Evolutionary conservation across 306 rosid genomes (phyloP), one percentile per base, ranked within the genome.

Genomic region (Quercus gilva): DNA sequence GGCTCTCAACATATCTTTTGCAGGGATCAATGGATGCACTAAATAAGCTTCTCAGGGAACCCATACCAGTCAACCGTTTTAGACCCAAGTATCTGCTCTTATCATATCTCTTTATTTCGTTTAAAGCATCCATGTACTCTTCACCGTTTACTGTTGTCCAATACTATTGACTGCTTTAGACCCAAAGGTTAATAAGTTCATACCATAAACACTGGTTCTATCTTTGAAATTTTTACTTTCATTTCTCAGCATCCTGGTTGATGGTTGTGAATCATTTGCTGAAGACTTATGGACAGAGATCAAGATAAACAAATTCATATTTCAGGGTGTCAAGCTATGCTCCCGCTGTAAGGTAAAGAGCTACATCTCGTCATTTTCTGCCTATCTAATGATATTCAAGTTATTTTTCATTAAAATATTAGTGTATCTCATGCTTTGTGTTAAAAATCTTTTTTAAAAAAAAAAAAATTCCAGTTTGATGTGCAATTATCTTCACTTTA

Each of bases 241-340:
- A 60, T 81, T 75, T 63, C 49, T 69, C 84, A 94, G 99, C 84
- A 86, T 94, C 82, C 84, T 94, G 53, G 91, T 94, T 70, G 84
- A 85, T 76, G 97, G 97, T 5, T 83, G 91, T 74, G 91, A 86
- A 77, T 91, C 99, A 69, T 90, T 76, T 88, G 82, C 97, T 25
- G 99, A 94, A 84, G 99, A 94, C 86, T 29, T 93, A 12, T 94
- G 97, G 97, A 86, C 85, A 19, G 92, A 92, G 72, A 87, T 94
- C 81, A 79, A 61, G 81, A 94, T 94, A 79, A 56, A 80, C 82
- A 83, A 81, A 56, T 83, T 85, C 81, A 80, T 75, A 59, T 94
- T 94, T 90, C 86, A 76, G 67, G 97, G 97, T 20, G 97, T 90
- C 83, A 94, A 90, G 83, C 80, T 94, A 37, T 91, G 97, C 79